Evolutionary conservation across 352 stramenopile species (phyloP), one percentile per base, ranked within the genome.

Genomic region (Phytophthora ramorum): DNA sequence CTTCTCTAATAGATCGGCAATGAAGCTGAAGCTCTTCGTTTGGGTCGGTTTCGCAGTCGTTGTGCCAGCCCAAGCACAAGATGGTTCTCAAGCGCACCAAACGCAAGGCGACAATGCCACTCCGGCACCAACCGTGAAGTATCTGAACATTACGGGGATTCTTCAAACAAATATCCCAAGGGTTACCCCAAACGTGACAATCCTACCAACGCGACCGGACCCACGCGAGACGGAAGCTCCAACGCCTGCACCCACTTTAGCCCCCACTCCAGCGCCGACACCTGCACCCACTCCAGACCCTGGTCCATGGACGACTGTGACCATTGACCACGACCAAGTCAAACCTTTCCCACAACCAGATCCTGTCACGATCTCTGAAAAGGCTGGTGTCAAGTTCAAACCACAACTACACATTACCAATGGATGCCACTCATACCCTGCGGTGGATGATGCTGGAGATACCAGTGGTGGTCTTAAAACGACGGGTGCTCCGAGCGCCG

Each of bases 341-440:
- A n/a, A n/a, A n/a, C n/a, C n/a, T n/a, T n/a, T n/a, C n/a, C n/a
- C n/a, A n/a, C n/a, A n/a, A n/a, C n/a, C n/a, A n/a, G n/a, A n/a
- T n/a, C n/a, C n/a, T n/a, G n/a, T n/a, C n/a, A n/a, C n/a, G n/a
- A n/a, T n/a, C n/a, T n/a, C n/a, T n/a, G n/a, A n/a, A n/a, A n/a
- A n/a, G n/a, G n/a, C n/a, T n/a, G n/a, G n/a, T n/a, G n/a, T n/a
- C n/a, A n/a, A 52, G 37, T 63, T 63, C 26, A 69, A 69, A 37
- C 60, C 60, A 0, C 52, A 69, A n/a, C 4, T 69, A 7, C 34
- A 69, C 28, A 45, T 69, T 10, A 58, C 40, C 8, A 69, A 63
- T 12, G 61, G 61, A 28, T 69, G 61, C 10, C 61, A 69, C 24
- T 3, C 61, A 10, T 69, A 69, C 19, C 61, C 61, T 41, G 61